Evolutionary conservation across 2,329 filamentous ascomycete species (phyloP).

Genomic region (Penicillium capsulatum): DNA sequence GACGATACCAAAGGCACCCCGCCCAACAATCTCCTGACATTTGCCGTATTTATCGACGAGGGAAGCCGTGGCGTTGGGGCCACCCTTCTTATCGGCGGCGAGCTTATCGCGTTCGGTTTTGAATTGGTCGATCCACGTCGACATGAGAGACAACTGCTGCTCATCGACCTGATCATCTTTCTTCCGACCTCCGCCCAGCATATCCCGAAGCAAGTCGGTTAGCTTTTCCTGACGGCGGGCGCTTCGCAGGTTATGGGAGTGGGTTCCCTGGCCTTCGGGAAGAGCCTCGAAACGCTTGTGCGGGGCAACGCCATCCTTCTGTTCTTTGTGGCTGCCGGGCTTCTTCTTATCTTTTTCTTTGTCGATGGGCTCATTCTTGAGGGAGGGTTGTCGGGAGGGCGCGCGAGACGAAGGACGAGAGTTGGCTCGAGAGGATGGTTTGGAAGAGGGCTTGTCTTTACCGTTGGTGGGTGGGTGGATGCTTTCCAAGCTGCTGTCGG

Average conservation of each 20-base stretch:
- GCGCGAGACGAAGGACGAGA: conserved; percentile 32
- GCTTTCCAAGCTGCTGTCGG: conserved; percentile 38
- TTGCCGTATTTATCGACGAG: conserved; percentile 97
- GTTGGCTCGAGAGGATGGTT: conserved; percentile 22
- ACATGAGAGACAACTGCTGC: conserved; percentile 85
- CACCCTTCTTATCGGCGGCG: conserved; percentile 70
- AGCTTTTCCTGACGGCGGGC: conserved; percentile 92
- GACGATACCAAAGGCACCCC: conserved; percentile 94
- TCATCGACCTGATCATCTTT: conserved; percentile 61
- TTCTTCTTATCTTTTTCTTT: conserved; percentile 28
- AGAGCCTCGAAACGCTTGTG: conserved; percentile 55
- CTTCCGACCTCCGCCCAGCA: conserved; percentile 76
- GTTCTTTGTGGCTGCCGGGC: conserved; percentile 26
- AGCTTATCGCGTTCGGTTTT: conserved; percentile 78
- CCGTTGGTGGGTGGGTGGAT: conserved; percentile 32
- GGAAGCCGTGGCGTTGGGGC: conserved; percentile 68
- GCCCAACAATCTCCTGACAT: conserved; percentile 93
- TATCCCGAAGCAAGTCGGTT: conserved; percentile 80
- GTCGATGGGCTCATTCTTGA: conserved; percentile 30
- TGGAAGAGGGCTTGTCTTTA: conserved; percentile 27
- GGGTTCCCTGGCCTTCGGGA: conserved; percentile 58
- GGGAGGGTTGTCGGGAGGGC: conserved; percentile 34
- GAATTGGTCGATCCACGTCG: conserved; percentile 91
- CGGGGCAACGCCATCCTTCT: conserved; percentile 31
- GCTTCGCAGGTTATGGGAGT: conserved; percentile 84